Evolutionary conservation across 768 basidiomycete genomes (phyloP), one percentile per base, ranked within the genome.

Genomic region (Russula sp.): DNA sequence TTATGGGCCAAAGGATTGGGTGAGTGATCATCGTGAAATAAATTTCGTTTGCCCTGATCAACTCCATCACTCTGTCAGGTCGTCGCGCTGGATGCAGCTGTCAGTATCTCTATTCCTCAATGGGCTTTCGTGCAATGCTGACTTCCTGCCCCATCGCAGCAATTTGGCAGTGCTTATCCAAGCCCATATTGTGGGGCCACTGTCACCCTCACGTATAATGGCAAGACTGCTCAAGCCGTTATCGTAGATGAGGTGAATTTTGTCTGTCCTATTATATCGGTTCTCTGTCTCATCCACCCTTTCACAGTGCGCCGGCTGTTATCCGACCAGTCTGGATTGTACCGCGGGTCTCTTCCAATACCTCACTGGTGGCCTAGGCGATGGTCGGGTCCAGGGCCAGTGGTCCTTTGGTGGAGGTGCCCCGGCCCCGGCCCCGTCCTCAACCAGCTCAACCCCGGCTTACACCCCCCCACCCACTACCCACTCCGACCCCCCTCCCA

Each of bases 91-190:
- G 59, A 49, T 57, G 2, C 2, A 5, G 13, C 32, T 10, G 66
- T 66, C 16, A 54, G 66, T 60, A 36, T 39, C 7, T 46, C 20
- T 16, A 16, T 18, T 11, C 39, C 16, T 52, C 14, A 6, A 35
- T 13, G 8, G 32, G 8, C 32, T 10, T 29, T 16, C 36, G 10
- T 13, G 20, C 4, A 32, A 22, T 16, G 6, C 45, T 62, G 50
- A 62, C 18, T 18, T 38, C 29, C 10, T n/a, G 39, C 10, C 43
- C 22, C n/a, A 35, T 42, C 22, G 6, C 42, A 78, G 69, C 79
- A 86, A 75, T 88, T 73, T 67, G 85, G 86, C 14, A 61, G 61
- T 43, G 79, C 80, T 7, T 87, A 83, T 71, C 87, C 88, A 6
- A 83, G 86, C 1, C 82, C 83, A 22, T 55, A 83, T 42, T 93